Evolutionary conservation across 1,284 basidiomycete species (phyloP).

Genomic region (Cronartium ribicola): DNA sequence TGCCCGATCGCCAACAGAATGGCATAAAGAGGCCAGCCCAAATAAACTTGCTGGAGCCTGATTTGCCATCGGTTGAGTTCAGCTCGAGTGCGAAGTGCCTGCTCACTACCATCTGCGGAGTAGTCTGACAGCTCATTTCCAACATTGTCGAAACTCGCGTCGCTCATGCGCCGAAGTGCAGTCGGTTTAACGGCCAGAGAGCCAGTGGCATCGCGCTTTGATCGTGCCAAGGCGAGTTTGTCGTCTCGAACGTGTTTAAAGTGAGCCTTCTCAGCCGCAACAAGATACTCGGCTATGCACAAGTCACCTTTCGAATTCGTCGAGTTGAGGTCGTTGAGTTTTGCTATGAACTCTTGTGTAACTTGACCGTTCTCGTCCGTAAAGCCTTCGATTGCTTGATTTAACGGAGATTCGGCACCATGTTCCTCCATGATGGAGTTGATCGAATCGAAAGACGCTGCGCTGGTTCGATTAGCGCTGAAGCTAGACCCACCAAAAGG

Average conservation of each 20-base stretch:
- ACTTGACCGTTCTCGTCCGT: constrained; percentile 87
- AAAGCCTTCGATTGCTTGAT: constrained; percentile 83
- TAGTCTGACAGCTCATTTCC: background rate
- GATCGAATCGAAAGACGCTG: constrained; percentile 71
- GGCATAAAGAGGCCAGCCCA: constrained; percentile 82
- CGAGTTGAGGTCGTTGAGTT: constrained; percentile 68
- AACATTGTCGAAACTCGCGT: constrained; percentile 1
- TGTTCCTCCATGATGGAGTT: constrained; percentile 85
- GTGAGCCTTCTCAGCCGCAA: constrained; percentile 83
- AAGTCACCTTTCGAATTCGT: constrained; percentile 85
- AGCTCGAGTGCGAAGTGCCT: constrained; percentile 5
- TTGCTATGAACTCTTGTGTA: constrained; percentile 78
- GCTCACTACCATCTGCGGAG: constrained; percentile 7
- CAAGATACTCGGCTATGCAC: constrained; percentile 81
- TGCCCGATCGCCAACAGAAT: constrained; percentile 80
- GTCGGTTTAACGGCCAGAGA: constrained; percentile 1
- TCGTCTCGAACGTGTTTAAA: constrained; percentile 80
- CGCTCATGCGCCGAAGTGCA: constrained; percentile 11
- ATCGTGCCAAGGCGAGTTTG: constrained; percentile 56
- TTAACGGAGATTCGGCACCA: constrained; percentile 70
- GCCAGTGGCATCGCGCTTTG: background rate
- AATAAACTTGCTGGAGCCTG: constrained; percentile 39
- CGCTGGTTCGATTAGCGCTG: background rate
- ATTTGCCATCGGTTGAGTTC: constrained; percentile 41
- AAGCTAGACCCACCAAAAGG: constrained; percentile 16